Conservation (phyloP, 345 rosid genomes). For the Syzygium aromaticum region DNA sequence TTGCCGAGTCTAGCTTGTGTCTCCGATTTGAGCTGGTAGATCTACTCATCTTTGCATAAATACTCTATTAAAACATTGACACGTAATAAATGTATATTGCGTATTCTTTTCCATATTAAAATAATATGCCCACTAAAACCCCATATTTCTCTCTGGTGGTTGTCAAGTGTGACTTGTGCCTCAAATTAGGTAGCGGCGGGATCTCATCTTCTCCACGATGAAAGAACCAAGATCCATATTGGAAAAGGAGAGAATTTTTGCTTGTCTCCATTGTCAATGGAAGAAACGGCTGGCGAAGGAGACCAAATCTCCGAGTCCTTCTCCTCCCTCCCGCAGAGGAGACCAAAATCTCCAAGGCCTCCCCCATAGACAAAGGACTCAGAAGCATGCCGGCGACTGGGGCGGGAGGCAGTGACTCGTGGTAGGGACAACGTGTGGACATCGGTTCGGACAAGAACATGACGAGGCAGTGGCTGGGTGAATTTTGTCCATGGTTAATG, state of each 20-base stretch:
- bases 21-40: no score
- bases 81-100: no score
- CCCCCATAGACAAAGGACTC: background rate
- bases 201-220: background rate
- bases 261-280: background rate
- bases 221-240: background rate
- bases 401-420: background rate
- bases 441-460: no score
- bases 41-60: no score
- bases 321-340: background rate
- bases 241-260: background rate
- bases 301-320: background rate
- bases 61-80: no score
- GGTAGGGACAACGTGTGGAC: no score
- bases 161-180: background rate
- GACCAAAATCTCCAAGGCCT: background rate
- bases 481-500: no score
- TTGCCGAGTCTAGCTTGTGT: no score
- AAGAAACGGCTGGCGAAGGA: background rate
- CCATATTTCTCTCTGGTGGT: no score
- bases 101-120: no score
- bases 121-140: no score
- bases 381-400: background rate
- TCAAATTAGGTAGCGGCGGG: background rate
- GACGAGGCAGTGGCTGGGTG: no score